phyloP scores from a whole-genome alignment of 371 early-diverging fungal genomes.

The Rhizopus arrhizus region DNA sequence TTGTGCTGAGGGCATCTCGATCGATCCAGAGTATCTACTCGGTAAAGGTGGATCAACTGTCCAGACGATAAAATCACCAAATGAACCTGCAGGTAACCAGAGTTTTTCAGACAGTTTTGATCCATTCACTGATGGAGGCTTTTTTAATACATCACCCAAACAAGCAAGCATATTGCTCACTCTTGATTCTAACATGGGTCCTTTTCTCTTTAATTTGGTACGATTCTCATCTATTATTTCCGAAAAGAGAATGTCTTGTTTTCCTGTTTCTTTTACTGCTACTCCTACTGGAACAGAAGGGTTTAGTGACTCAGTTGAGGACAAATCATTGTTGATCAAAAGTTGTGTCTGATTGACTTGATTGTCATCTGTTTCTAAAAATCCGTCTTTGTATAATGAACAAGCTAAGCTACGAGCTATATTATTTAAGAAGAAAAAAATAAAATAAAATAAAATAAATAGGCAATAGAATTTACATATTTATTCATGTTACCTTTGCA shows the following conservation, averaged over 20 bases:
- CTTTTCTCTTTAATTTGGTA: constrained; percentile 24
- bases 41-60: constrained; percentile 31
- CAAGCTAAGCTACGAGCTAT: constrained; percentile 10
- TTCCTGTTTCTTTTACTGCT: neutral
- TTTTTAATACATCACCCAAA: constrained; percentile 1
- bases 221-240: constrained; percentile 17
- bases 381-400: constrained; percentile 33
- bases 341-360: neutral
- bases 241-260: constrained; percentile 17
- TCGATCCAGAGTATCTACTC: constrained; percentile 23
- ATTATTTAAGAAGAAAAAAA: constrained; percentile 3
- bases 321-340: neutral
- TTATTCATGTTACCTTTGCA: constrained; percentile 28
- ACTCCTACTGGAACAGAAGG: neutral
- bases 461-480: neutral
- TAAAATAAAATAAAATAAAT: no score
- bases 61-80: constrained; percentile 23
- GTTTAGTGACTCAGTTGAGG: neutral
- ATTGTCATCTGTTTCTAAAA: constrained; percentile 18
- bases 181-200: constrained; percentile 25
- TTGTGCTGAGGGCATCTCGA: constrained; percentile 41
- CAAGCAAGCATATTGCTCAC: constrained; percentile 15
- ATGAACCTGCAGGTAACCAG: constrained; percentile 9
- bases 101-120: neutral
- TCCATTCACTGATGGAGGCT: neutral